Conservation (phyloP, 1,139 yeast species). For the Pichia kudriavzevii region DNA sequence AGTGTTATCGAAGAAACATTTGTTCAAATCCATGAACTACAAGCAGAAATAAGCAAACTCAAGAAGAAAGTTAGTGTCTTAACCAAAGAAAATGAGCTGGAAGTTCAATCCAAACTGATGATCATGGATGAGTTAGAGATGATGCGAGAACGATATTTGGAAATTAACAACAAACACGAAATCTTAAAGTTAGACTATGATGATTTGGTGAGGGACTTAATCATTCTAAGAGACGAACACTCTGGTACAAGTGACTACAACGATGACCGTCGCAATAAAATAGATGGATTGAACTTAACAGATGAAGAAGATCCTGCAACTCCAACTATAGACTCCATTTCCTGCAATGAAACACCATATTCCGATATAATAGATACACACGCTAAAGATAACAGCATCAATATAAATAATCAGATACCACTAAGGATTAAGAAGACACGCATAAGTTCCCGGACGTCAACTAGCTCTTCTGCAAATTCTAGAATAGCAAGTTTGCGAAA, state of each 20-base stretch:
- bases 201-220: constrained; percentile 19
- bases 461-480: constrained; percentile 6
- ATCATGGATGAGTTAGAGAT: constrained; percentile 50
- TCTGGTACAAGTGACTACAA: no score
- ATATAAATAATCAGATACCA: no score
- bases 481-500: constrained; percentile 19
- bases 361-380: background rate
- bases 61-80: constrained; percentile 37
- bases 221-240: constrained; percentile 7
- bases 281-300: constrained; percentile 1
- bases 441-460: constrained; percentile 4
- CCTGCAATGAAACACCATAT: background rate
- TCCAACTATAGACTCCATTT: background rate
- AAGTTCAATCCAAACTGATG: constrained; percentile 39
- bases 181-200: constrained; percentile 24
- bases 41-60: constrained; percentile 33
- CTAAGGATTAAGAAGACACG: constrained; percentile 8
- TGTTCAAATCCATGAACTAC: constrained; percentile 3
- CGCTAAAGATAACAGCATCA: background rate
- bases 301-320: constrained; percentile 3
- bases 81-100: constrained; percentile 43
- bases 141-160: constrained; percentile 36
- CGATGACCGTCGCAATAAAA: constrained; percentile 1
- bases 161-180: constrained; percentile 25
- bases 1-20: background rate